Evolutionary conservation across 352 stramenopile genomes (phyloP), one percentile per base, ranked within the genome.

Genomic region (Pythium monospermum): DNA sequence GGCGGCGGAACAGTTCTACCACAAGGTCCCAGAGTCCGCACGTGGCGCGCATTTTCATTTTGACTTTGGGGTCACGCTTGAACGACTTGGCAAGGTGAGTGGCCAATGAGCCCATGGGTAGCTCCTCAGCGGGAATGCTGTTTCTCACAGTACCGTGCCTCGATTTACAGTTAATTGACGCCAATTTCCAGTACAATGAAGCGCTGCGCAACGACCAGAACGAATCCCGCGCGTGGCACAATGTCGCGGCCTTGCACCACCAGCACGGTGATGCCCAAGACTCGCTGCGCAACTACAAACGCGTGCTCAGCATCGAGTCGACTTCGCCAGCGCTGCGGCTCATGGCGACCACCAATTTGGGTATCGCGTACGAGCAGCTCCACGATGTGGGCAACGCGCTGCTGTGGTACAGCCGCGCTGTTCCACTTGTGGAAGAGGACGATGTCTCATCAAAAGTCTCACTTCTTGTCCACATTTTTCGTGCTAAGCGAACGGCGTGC

Each of bases 171-270:
- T 70, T 83, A 28, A n/a, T 69, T 26, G 57, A 70, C 11, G 71
- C 74, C 16, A 64, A 55, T n/a, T 47, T 55, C 16, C 69, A 66
- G 49, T 85, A 76, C 58, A 72, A 76, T 31, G 36, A 50, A 12
- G 74, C 71, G 21, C 48, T 85, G 11, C 45, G 36, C 12, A 49
- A 73, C 4, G 50, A 76, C 16, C 59, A 59, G 16, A 53, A 45
- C 2, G 53, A 71, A 11, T 31, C 58, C 21, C 27, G 66, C 19
- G 82, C 77, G 27, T 74, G 70, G 53, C 59, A 89, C 22, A 89
- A 89, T 51, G 62, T 93, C 32, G 82, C 79, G 18, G 67, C 75
- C 6, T 53, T 89, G 18, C 71, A 91, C 30, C 77, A 91, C 26
- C 61, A 66, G 28, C 71, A 76, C 48, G 82, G 82, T 5, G 53